Conservation (phyloP, 2,329 filamentous ascomycete genomes). For the Magnaporthiopsis rhizophila region DNA sequence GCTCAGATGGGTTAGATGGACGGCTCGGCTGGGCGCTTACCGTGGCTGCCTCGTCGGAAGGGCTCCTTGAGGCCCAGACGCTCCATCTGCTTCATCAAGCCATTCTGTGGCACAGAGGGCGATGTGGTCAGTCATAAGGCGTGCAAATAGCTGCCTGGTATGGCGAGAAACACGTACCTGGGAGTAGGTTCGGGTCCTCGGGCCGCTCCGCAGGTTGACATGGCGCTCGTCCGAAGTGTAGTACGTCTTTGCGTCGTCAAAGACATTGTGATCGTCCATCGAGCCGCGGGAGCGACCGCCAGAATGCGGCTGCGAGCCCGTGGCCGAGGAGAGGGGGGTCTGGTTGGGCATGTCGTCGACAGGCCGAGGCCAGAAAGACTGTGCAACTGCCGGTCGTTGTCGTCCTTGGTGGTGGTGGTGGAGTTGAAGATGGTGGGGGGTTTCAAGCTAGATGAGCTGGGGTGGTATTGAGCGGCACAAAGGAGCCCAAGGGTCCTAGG, state of each 20-base stretch:
- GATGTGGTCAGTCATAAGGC: constrained; percentile 3
- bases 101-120: constrained; percentile 32
- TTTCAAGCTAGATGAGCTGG: not conserved
- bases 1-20: constrained; percentile 6
- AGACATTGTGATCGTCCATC: constrained; percentile 40
- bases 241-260: constrained; percentile 51
- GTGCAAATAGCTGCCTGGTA: not conserved
- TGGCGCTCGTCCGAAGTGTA: constrained; percentile 50
- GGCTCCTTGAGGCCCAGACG: constrained; percentile 43
- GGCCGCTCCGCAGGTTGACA: constrained; percentile 34
- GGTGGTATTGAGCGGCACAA: not conserved
- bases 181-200: constrained; percentile 48
- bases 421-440: not conserved
- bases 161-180: constrained; percentile 30
- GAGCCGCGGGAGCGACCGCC: constrained; percentile 21
- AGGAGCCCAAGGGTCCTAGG: not conserved
- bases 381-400: not conserved
- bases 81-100: constrained; percentile 44
- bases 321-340: not conserved
- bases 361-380: not conserved
- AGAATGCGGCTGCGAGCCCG: constrained; percentile 9
- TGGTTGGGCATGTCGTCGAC: not conserved
- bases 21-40: not conserved
- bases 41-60: constrained; percentile 49
- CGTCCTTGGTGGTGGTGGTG: not conserved